Evolutionary conservation across 805 yeast genomes (phyloP).

Genomic region (Wickerhamomyces mucosus): DNA sequence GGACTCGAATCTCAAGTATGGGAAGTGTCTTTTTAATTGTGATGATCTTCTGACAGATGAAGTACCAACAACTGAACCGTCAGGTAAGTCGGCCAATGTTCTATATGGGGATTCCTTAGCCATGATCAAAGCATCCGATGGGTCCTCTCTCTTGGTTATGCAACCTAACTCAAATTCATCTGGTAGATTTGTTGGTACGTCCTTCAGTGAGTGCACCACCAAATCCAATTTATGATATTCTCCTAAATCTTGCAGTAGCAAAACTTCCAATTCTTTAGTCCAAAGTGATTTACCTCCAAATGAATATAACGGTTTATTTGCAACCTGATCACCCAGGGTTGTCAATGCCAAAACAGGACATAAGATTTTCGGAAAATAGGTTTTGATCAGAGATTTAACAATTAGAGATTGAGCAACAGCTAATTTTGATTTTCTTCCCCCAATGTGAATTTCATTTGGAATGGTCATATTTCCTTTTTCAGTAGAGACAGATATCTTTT

Average conservation of each 20-base stretch:
- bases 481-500: not conserved
- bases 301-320: slow-evolving; percentile 75
- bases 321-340: slow-evolving; percentile 88
- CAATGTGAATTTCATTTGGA: slow-evolving; percentile 38
- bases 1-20: slow-evolving; percentile 68
- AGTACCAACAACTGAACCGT: slow-evolving; percentile 84
- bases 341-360: slow-evolving; percentile 72
- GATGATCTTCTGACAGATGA: slow-evolving; percentile 92
- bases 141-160: slow-evolving; percentile 79
- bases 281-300: slow-evolving; percentile 95
- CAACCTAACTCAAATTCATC: slow-evolving; percentile 87
- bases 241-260: slow-evolving; percentile 55
- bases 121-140: slow-evolving; percentile 88
- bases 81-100: slow-evolving; percentile 65
- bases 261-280: slow-evolving; percentile 89
- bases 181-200: slow-evolving; percentile 85
- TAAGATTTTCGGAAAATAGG: slow-evolving; percentile 51
- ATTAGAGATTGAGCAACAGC: slow-evolving; percentile 83
- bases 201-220: slow-evolving; percentile 90
- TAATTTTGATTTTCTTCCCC: slow-evolving; percentile 81
- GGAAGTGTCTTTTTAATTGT: slow-evolving; percentile 71
- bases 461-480: slow-evolving; percentile 4
- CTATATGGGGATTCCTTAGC: slow-evolving; percentile 52
- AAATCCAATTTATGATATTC: slow-evolving; percentile 65
- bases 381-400: slow-evolving; percentile 52